phyloP scores from a whole-genome alignment of 1,139 yeast genomes.

The Hanseniaspora uvarum region DNA sequence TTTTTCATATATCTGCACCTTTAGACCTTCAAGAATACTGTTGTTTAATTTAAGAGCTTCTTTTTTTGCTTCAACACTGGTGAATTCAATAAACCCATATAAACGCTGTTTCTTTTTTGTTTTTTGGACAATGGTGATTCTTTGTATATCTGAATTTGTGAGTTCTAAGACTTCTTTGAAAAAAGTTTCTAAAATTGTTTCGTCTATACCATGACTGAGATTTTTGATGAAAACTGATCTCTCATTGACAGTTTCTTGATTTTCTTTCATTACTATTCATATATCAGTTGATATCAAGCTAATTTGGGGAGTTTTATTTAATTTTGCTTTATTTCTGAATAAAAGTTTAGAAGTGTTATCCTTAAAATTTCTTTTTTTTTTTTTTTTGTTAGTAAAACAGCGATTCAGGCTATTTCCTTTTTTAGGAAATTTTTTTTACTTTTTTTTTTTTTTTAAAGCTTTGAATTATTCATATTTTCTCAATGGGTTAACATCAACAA shows the following conservation, averaged over 20 bases:
- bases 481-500: neutral
- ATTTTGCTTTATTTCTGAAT: neutral
- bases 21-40: conserved; percentile 39
- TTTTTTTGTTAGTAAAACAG: neutral
- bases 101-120: conserved; percentile 49
- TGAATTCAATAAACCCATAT: conserved; percentile 57
- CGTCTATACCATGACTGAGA: conserved; percentile 70
- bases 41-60: conserved; percentile 48
- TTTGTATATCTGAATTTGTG: conserved; percentile 52
- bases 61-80: conserved; percentile 38
- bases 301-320: neutral
- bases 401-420: neutral
- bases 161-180: conserved; percentile 44
- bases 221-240: conserved; percentile 81
- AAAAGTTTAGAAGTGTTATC: neutral
- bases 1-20: conserved; percentile 8
- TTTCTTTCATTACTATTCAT: conserved; percentile 2
- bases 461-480: neutral
- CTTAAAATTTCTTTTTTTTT: conserved; percentile 9
- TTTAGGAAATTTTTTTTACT: neutral
- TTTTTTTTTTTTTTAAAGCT: neutral
- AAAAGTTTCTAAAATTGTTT: conserved; percentile 70
- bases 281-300: neutral
- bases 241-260: conserved; percentile 50
- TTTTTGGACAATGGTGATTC: conserved; percentile 55